These are phyloP conservation scores for Paramyrothecium sp. DNA, from an alignment of 2,329 filamentous ascomycete genomes.

Conservation along the genomic window DNA sequence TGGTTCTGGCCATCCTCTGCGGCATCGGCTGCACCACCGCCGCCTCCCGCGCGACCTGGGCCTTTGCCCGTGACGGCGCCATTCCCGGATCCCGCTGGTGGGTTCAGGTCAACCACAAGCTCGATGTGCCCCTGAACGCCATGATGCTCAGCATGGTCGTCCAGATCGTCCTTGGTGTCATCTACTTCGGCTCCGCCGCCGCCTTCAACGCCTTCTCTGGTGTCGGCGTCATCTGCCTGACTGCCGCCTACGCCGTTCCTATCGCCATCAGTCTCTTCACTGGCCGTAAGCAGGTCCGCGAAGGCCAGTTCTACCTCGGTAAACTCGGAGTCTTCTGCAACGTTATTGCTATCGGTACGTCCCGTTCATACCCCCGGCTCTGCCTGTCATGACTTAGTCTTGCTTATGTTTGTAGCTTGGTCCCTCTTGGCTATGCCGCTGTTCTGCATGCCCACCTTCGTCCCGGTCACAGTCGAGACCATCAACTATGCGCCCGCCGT, in stretches of 20 bases:
- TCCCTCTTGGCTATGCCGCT: constrained; percentile 67
- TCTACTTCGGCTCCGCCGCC: constrained; percentile 67
- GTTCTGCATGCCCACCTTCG: constrained; percentile 68
- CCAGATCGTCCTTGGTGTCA: constrained; percentile 61
- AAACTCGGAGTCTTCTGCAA: constrained; percentile 61
- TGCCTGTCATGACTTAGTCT: not conserved
- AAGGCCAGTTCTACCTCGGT: constrained; percentile 61
- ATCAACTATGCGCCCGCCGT: constrained; percentile 78
- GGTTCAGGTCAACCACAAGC: constrained; percentile 58
- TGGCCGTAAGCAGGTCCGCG: constrained; percentile 57
- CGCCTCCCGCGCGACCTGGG: constrained; percentile 65
- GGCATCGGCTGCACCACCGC: constrained; percentile 70
- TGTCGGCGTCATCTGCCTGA: constrained; percentile 68
- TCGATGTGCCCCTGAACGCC: constrained; percentile 67
- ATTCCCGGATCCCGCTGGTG: constrained; percentile 62
- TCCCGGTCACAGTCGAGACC: constrained; percentile 55
- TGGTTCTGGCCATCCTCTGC: constrained; percentile 65
- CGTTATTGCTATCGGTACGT: constrained; percentile 60
- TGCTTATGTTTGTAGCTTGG: constrained; percentile 50
- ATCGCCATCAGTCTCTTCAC: constrained; percentile 63
- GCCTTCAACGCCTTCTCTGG: constrained; percentile 74
- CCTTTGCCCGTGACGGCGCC: constrained; percentile 68
- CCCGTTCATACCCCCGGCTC: not conserved
- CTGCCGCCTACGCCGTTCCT: constrained; percentile 65
- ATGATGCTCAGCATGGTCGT: constrained; percentile 71